Conservation (phyloP, 441 rosid species). For the Hura crepitans region DNA sequence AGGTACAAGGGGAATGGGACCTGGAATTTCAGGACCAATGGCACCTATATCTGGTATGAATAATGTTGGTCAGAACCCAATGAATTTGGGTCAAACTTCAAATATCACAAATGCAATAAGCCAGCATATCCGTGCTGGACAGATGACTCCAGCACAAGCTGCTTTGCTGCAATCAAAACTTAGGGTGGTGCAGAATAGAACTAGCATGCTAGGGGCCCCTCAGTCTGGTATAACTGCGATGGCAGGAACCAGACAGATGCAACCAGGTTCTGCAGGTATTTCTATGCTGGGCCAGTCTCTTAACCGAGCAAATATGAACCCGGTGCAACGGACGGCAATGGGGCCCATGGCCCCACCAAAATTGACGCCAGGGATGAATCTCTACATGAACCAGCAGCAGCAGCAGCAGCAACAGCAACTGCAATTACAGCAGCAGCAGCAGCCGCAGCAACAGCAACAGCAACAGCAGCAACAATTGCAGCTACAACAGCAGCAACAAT, state of each 20-base stretch:
- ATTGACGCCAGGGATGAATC: conserved; percentile 61
- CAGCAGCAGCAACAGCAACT: conserved; percentile 26
- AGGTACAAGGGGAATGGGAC: conserved; percentile 65
- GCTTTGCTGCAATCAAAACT: conserved; percentile 33
- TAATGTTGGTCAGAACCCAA: conserved; percentile 57
- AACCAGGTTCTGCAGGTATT: conserved; percentile 54
- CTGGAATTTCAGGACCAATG: conserved; percentile 76
- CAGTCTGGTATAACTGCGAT: conserved; percentile 67
- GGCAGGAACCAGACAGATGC: conserved; percentile 71
- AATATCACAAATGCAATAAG: conserved; percentile 45
- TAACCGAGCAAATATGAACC: conserved; percentile 56
- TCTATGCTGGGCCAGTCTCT: conserved; percentile 59
- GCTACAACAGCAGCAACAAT: conserved; percentile 29
- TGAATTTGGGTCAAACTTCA: conserved; percentile 56
- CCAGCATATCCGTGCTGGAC: conserved; percentile 64
- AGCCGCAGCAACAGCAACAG: conserved; percentile 32
- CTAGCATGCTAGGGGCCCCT: conserved; percentile 43
- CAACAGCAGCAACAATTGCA: conserved; percentile 31
- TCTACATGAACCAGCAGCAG: conserved; percentile 58
- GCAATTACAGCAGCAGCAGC: conserved; percentile 37
- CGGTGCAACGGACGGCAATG: conserved; percentile 55
- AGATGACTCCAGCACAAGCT: conserved; percentile 39
- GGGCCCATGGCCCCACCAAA: conserved; percentile 94
- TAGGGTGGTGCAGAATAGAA: conserved; percentile 32
- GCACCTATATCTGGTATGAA: conserved; percentile 50